Base-by-base conservation (phyloP, 1,284 basidiomycete species). In the Rhizopogon parksii region DNA sequence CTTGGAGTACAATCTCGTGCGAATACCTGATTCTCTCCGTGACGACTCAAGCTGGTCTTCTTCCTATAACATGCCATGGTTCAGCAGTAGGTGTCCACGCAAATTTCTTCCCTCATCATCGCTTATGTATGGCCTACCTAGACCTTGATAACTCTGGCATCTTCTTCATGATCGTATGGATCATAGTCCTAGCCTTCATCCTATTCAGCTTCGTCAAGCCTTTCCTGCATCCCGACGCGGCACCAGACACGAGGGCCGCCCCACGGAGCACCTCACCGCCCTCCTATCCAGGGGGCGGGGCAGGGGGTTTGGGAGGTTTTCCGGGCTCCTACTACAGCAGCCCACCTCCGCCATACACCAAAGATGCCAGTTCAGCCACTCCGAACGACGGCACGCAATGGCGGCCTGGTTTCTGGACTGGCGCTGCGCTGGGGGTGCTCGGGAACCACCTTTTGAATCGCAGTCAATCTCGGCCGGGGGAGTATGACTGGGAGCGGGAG, bases 281-380 rank as follows among this genome's bases (percentile, higher is more conserved):
- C 32, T 64, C 66, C 42, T 65, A 65, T 58, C 65, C 66, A 47
- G 62, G 65, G 14, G 67, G 64, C 4, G 62, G 65, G 39, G 47
- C 54, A 40, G 46, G 51, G 7, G 58, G 64, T 4, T 53, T 56
- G 30, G 71, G 77, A 12, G 79, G 76, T 66, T 82, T 83, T 55
- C 78, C 81, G 1, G 73, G 81, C 1, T 72, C 74, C 36, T 68
- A 70, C 55, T 69, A 71, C 12, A 21, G 30, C 3, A 56, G 49
- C 12, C 78, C 89, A 0, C 91, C 92, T 0, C 91, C 92, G 6
- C 91, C 91, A 0, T 95, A 94, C 63, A 73, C 78, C 6, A 80
- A 82, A 60, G 53, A 65, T 40, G 57, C 67, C 0, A 52, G 64
- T 19, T 12, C 53, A 19, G 34, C 51, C 5, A 30, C 64, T 6